Evolutionary conservation across 495 filamentous ascomycete species (phyloP).

Genomic region (Clohesyomyces aquaticus): DNA sequence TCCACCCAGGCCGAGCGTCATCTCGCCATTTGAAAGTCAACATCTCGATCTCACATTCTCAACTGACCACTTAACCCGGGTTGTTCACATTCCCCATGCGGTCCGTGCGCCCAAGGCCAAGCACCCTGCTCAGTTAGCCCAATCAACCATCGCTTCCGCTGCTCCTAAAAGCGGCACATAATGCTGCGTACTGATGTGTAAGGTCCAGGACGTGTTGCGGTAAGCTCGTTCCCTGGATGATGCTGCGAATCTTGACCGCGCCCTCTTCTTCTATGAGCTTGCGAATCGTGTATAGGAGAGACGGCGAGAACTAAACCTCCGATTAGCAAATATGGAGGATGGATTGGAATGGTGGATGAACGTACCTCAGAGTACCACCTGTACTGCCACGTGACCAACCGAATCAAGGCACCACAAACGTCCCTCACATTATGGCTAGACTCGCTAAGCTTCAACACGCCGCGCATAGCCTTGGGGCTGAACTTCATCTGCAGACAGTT

Average conservation of each 20-base stretch:
- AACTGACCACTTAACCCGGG: background rate
- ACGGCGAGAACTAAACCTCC: slow-evolving; percentile 77
- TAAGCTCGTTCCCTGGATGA: slow-evolving; percentile 91
- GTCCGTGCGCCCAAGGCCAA: background rate
- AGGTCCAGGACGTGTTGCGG: slow-evolving; percentile 91
- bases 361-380: slow-evolving; percentile 94
- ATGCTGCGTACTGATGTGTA: slow-evolving; percentile 92
- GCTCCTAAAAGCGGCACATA: slow-evolving; percentile 93
- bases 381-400: slow-evolving; percentile 95
- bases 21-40: background rate
- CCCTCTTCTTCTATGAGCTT: slow-evolving; percentile 97
- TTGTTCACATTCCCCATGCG: background rate
- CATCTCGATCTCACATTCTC: background rate
- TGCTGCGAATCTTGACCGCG: slow-evolving; percentile 94
- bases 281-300: slow-evolving; percentile 80
- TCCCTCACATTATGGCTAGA: slow-evolving; percentile 71
- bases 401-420: slow-evolving; percentile 77
- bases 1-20: background rate
- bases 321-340: background rate
- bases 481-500: slow-evolving; percentile 81
- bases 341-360: slow-evolving; percentile 7
- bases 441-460: slow-evolving; percentile 78
- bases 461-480: slow-evolving; percentile 85
- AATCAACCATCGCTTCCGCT: slow-evolving; percentile 83
- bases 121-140: background rate